Conservation (phyloP, 2,329 filamentous ascomycete species). For the Zymoseptoria brevis region DNA sequence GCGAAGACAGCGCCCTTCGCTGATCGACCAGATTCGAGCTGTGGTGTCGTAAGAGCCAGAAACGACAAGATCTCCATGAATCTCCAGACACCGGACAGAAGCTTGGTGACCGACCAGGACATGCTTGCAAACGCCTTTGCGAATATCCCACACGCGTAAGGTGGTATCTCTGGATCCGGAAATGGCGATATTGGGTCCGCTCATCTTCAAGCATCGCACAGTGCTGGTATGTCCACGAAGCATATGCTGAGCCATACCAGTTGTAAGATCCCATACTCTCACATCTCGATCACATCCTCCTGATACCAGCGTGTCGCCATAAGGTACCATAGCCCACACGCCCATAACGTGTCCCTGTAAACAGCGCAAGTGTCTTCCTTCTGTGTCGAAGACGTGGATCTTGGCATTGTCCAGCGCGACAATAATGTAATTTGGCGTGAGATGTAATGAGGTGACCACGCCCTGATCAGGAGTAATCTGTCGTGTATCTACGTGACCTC, state of each 20-base stretch:
- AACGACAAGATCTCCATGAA: conserved; percentile 94
- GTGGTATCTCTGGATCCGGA: conserved; percentile 95
- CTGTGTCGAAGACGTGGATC: conserved; percentile 94
- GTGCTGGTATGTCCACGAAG: conserved; percentile 93
- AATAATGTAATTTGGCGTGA: conserved; percentile 94
- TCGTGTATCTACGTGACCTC: conserved; percentile 71
- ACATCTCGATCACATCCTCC: conserved; percentile 96
- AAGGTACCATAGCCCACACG: conserved; percentile 98
- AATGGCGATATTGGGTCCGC: conserved; percentile 84
- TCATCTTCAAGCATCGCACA: conserved; percentile 96
- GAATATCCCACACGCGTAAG: conserved; percentile 88
- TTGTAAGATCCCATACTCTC: conserved; percentile 90
- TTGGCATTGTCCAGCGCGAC: conserved; percentile 96
- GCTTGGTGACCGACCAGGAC: conserved; percentile 92
- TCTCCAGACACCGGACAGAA: conserved; percentile 88
- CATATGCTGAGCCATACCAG: conserved; percentile 70
- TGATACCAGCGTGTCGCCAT: conserved; percentile 89
- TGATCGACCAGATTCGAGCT: conserved; percentile 95
- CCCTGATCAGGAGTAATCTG: conserved; percentile 95
- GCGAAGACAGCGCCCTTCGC: conserved; percentile 82
- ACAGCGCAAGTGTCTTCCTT: conserved; percentile 80
- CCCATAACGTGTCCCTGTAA: conserved; percentile 97
- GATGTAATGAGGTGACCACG: conserved; percentile 88
- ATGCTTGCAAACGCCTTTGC: conserved; percentile 78
- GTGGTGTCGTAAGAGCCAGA: conserved; percentile 97